Evolutionary conservation across 495 filamentous ascomycete species (phyloP).

Genomic region (Jackrogersella multiformis): DNA sequence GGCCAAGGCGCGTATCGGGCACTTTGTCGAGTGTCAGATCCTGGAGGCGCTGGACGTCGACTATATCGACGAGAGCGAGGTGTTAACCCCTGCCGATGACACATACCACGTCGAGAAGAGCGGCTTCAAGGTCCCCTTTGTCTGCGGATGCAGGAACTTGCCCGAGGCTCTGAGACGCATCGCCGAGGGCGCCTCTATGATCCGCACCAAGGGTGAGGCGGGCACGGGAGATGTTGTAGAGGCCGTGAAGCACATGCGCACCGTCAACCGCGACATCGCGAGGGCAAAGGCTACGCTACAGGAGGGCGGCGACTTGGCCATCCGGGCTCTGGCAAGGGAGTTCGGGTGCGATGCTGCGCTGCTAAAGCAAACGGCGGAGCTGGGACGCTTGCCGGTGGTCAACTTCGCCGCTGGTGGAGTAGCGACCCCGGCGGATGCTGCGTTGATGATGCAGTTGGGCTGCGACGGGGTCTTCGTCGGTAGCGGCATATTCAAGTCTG

Average conservation of each 20-base stretch:
- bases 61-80: constrained; percentile 98
- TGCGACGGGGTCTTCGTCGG: constrained; percentile 99
- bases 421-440: constrained; percentile 95
- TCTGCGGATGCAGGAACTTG: constrained; percentile 95
- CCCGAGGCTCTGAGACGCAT: constrained; percentile 94
- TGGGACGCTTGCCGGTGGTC: constrained; percentile 90
- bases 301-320: constrained; percentile 68
- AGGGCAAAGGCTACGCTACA: constrained; percentile 70
- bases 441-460: constrained; percentile 98
- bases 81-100: constrained; percentile 93
- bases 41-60: constrained; percentile 93
- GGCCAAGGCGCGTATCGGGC: constrained; percentile 98
- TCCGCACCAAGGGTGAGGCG: constrained; percentile 97
- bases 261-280: constrained; percentile 85
- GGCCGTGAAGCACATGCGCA: constrained; percentile 95
- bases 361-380: constrained; percentile 83
- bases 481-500: constrained; percentile 95
- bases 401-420: constrained; percentile 99
- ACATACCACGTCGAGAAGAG: constrained; percentile 91
- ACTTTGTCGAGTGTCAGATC: constrained; percentile 99
- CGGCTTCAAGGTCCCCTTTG: constrained; percentile 85
- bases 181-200: constrained; percentile 96
- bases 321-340: constrained; percentile 82
- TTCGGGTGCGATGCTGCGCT: constrained; percentile 78
- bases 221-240: constrained; percentile 98